Base-by-base conservation (phyloP, 257 asterid species). In the Solanum bulbocastanum region DNA sequence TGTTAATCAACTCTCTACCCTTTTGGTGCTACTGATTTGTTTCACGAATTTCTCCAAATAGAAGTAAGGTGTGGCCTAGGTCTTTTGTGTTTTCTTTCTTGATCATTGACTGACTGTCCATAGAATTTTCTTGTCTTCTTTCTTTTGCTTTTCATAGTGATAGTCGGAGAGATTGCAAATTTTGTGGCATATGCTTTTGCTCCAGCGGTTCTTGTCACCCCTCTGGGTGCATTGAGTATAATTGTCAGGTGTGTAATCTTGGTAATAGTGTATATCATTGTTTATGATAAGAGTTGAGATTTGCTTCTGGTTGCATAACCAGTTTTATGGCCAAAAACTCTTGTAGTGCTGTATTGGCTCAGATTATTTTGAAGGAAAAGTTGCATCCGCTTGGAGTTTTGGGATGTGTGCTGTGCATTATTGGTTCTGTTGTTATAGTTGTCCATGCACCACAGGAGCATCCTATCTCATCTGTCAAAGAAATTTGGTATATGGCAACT, bases 141-240 rank as follows among this genome's bases (percentile, higher is more conserved):
- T 22, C 1, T 72, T 18, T 71, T 33, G 58, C 71, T 89, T 90
- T 86, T 25, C 71, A 76, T 90, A 95, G 99, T 95, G 99, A 94
- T 95, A 39, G 84, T 94, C 23, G 98, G 99, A 90, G 98, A 96
- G 91, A 90, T 94, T 62, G 97, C 98, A 3, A 96, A 96, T 86
- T 94, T 95, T 65, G 98, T 94, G 91, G 99, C 99, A 16, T 93
- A 96, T 91, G 97, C 98, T 82, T 96, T 94, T 91, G 98, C 99
- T 75, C 98, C 99, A 36, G 97, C 99, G 52, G 98, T 96, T 83
- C 99, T 96, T 46, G 97, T 96, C 75, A 93, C 99, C 4, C 99
- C 99, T 89, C 96, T 96, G 84, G 98, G 96, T 4, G 98, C 99
- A 74, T 89, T 96, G 92, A 96, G 99, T 89, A 94, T 95, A 88